Evolutionary conservation across 148 eudicot species (phyloP), one percentile per base, ranked within the genome.

Genomic region (Rhododendron kiyosumense): DNA sequence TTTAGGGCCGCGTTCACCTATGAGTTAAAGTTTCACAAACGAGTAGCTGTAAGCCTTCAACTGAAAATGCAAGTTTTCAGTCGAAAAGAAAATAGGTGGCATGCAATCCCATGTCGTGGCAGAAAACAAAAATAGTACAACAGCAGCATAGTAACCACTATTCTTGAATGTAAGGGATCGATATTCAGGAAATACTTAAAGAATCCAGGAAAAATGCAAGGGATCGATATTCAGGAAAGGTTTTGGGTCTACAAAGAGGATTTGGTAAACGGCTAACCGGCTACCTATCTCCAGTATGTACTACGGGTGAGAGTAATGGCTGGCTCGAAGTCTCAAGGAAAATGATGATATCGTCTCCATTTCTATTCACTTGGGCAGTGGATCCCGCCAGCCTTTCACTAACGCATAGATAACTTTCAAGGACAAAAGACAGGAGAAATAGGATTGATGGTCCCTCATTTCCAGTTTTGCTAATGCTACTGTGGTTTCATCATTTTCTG

Each of bases 1-100:
- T 32, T 32, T 32, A 32, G 34, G 34, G 34, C 99, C 34, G 93
- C 96, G 91, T 93, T 93, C 38, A 95, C 98, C 99, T 96, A 86
- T 63, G 63, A 85, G 79, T 81, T 87, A 84, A 43, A 85, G 77
- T 61, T 34, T 26, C 65, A 26, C 52, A 22, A 81, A 79, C 46
- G 8, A 67, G 81, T 43, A 74, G 4, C 61, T 20, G n/a, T 38
- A 46, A 86, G 36, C 9, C 13, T 48, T 73, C n/a, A 30, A 45
- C 61, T 73, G 74, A 51, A 54, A 20, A 28, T 30, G 63, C 26
- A 73, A 51, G 43, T 36, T 46, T 30, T 3, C 20, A 46, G 78
- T 45, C 45, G 18, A 67, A 83, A n/a, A 38, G 36, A 28, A 45
- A 45, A 67, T 17, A 28, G 36, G 48, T 8, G 74, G 54, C 63